Evolutionary conservation across 2,329 filamentous ascomycete genomes (phyloP).

Genomic region (Canariomyces notabilis): DNA sequence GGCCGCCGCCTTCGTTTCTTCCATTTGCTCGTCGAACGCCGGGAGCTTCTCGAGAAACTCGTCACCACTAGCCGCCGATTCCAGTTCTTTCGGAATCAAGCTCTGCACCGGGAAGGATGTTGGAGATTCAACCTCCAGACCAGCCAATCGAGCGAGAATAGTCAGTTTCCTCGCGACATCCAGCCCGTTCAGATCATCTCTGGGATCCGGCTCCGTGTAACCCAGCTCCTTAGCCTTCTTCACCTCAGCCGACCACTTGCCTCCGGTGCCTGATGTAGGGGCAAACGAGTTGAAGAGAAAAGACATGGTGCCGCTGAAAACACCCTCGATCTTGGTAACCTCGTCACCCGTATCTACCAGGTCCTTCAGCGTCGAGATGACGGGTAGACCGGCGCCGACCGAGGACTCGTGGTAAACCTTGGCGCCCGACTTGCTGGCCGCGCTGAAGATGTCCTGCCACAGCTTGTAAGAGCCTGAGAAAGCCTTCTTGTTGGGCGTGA

Average conservation of each 20-base stretch:
- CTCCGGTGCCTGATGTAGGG: conserved; percentile 68
- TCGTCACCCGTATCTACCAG: conserved; percentile 91
- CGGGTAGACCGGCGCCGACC: conserved; percentile 86
- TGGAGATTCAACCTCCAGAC: conserved; percentile 74
- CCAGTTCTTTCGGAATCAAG: conserved; percentile 82
- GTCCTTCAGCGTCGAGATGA: conserved; percentile 90
- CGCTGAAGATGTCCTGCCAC: conserved; percentile 81
- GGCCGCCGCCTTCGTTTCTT: conserved; percentile 77
- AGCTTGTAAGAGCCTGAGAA: conserved; percentile 78
- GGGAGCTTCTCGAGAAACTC: conserved; percentile 81
- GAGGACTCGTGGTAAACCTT: conserved; percentile 94
- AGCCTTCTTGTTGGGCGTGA: conserved; percentile 98
- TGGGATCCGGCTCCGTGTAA: conserved; percentile 84
- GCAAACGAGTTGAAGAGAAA: conserved; percentile 98
- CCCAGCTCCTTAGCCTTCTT: conserved; percentile 87
- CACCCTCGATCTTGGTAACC: conserved; percentile 88
- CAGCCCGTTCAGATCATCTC: conserved; percentile 81
- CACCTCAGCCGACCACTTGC: conserved; percentile 87
- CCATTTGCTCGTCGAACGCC: conserved; percentile 85
- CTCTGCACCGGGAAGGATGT: conserved; percentile 91
- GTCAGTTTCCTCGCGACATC: conserved; percentile 95
- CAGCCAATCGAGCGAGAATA: conserved; percentile 82
- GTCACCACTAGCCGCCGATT: conserved; percentile 68
- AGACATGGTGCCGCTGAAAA: conserved; percentile 96
- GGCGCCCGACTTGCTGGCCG: conserved; percentile 65